Conservation (phyloP, 1,284 basidiomycete genomes). For the Melampsora larici-populina region DNA sequence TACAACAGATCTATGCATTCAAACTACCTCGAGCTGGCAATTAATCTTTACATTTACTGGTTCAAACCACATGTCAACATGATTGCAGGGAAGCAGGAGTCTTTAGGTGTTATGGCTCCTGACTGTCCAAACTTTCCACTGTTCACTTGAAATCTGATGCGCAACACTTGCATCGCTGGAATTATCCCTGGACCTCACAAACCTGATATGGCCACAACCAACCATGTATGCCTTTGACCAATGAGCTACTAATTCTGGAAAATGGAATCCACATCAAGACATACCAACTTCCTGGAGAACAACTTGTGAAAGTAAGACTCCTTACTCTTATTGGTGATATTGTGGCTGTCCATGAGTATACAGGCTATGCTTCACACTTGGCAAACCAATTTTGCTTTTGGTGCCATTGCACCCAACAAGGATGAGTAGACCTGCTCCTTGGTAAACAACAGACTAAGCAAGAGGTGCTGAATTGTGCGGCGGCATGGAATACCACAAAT, state of each 20-base stretch:
- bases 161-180: constrained; percentile 12
- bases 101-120: constrained; percentile 1
- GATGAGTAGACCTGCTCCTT: background rate
- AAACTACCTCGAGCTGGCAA: background rate
- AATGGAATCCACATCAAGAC: background rate
- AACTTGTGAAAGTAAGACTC: background rate
- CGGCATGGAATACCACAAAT: background rate
- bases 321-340: constrained; percentile 23
- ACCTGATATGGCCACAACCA: constrained; percentile 4
- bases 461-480: background rate
- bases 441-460: background rate
- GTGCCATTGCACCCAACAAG: background rate
- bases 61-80: constrained; percentile 28
- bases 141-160: background rate
- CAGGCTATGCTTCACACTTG: constrained; percentile 10
- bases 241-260: background rate
- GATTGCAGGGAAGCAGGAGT: constrained; percentile 1
- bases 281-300: background rate
- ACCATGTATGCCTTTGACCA: background rate
- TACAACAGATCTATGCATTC: too few relatives aligned
- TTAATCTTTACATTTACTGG: constrained; percentile 16
- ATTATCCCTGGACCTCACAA: constrained; percentile 4
- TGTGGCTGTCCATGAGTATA: constrained; percentile 15
- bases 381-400: constrained; percentile 9
- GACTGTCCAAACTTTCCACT: constrained; percentile 17